Percentiles rank a stretch among this genome's conserved stretches.
Conservation (phyloP, 805 yeast species). For the Hanseniaspora nectarophila region DNA sequence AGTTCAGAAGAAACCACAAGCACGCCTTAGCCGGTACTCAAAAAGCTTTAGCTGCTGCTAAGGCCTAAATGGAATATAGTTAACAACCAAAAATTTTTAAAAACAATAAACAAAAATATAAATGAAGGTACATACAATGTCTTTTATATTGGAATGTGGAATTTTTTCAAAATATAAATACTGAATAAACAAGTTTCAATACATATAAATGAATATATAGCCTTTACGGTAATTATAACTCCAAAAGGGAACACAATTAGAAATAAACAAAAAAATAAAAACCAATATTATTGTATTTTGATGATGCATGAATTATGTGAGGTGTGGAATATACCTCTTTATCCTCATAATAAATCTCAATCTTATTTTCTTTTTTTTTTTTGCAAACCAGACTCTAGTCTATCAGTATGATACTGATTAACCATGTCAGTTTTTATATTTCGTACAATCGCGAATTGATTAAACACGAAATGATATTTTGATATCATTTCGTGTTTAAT, state of each 20-base stretch:
- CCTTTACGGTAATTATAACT: slow-evolving; percentile 8
- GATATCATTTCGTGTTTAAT: no score
- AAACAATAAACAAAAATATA: not conserved
- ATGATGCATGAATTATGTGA: not conserved
- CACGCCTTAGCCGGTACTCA: slow-evolving; percentile 97
- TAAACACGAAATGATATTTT: no score
- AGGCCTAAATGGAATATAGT: slow-evolving; percentile 32
- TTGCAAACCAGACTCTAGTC: no score
- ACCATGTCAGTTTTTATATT: no score
- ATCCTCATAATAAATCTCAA: no score
- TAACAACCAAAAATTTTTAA: not conserved
- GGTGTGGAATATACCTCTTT: no score
- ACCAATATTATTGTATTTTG: no score
- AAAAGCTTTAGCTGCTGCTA: slow-evolving; percentile 78
- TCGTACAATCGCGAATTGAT: no score
- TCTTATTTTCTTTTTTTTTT: no score
- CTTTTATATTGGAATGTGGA: not conserved
- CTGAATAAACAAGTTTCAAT: not conserved
- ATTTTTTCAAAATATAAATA: not conserved
- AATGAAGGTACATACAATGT: not conserved
- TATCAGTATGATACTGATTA: no score
- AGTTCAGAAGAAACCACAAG: slow-evolving; percentile 99
- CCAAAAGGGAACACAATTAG: slow-evolving; percentile 2
- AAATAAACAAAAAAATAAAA: not conserved
- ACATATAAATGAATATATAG: slow-evolving; percentile 1